These are phyloP conservation scores for Didymellaceae sp. DNA, from an alignment of 2,329 filamentous ascomycete genomes.

Conservation along the genomic window DNA sequence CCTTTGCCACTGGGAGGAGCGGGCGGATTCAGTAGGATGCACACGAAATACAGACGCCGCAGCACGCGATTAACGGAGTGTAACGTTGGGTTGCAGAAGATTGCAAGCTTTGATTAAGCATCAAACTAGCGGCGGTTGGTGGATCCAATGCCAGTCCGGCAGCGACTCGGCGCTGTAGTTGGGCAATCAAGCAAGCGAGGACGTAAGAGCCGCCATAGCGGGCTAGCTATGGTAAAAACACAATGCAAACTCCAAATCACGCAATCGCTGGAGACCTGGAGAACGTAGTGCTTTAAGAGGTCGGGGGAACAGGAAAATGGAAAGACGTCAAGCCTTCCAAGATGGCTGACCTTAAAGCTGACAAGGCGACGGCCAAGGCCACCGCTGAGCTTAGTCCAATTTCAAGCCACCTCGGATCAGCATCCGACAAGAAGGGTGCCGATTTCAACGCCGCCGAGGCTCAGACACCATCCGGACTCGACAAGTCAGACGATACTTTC, in stretches of 20 bases:
- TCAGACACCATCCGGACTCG: slow-evolving; percentile 4
- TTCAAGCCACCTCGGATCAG: slow-evolving; percentile 12
- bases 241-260: slow-evolving; percentile 17
- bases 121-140: slow-evolving; percentile 10
- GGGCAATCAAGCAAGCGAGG: slow-evolving; percentile 4
- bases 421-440: slow-evolving; percentile 4
- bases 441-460: slow-evolving; percentile 5
- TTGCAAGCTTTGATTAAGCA: slow-evolving; percentile 12
- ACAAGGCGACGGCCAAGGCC: slow-evolving; percentile 22
- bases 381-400: slow-evolving; percentile 19
- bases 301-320: background rate
- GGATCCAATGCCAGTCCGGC: slow-evolving; percentile 3
- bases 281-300: slow-evolving; percentile 7
- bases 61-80: background rate
- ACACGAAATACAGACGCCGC: background rate
- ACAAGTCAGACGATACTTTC: slow-evolving; percentile 15
- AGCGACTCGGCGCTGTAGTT: slow-evolving; percentile 5
- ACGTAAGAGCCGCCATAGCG: slow-evolving; percentile 11
- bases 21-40: background rate
- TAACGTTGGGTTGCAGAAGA: slow-evolving; percentile 1
- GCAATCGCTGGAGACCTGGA: slow-evolving; percentile 6
- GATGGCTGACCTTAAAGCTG: slow-evolving; percentile 15
- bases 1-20: background rate
- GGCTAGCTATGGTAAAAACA: slow-evolving; percentile 8
- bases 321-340: slow-evolving; percentile 7